These are phyloP conservation scores for Cicer judaicum DNA, from an alignment of 306 rosid genomes.

Conservation along the genomic window DNA sequence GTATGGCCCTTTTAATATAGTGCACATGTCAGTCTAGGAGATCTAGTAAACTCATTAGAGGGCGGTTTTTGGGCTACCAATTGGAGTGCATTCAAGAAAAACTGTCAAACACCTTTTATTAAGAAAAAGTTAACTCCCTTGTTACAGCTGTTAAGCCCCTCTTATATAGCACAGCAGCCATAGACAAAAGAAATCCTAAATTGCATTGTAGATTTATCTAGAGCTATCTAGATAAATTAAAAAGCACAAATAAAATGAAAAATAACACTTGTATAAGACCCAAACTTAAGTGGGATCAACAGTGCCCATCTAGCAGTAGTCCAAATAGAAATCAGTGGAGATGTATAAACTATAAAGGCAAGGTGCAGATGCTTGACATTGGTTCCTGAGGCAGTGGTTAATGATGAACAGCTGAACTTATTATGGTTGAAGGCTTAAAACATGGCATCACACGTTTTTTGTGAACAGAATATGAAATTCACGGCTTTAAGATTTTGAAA, in stretches of 20 bases:
- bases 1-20: not conserved
- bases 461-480: not conserved
- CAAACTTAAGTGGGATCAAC: constrained; percentile 2
- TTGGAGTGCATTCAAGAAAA: not conserved
- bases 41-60: not conserved
- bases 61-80: not conserved
- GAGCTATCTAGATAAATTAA: not conserved
- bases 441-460: not conserved
- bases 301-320: not conserved
- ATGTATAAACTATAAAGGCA: not conserved
- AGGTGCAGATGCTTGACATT: not conserved
- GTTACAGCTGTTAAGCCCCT: not conserved
- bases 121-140: not conserved
- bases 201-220: not conserved
- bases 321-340: not conserved
- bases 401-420: not conserved
- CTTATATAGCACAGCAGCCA: not conserved
- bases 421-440: not conserved
- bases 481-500: not conserved
- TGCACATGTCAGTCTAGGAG: not conserved
- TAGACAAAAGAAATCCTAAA: not conserved
- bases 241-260: not conserved
- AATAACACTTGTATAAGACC: not conserved
- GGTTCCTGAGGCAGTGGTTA: not conserved
- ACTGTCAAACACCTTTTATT: not conserved